Conservation (phyloP, 2,329 filamentous ascomycete genomes). For the Ascocoryne sarcoides region DNA sequence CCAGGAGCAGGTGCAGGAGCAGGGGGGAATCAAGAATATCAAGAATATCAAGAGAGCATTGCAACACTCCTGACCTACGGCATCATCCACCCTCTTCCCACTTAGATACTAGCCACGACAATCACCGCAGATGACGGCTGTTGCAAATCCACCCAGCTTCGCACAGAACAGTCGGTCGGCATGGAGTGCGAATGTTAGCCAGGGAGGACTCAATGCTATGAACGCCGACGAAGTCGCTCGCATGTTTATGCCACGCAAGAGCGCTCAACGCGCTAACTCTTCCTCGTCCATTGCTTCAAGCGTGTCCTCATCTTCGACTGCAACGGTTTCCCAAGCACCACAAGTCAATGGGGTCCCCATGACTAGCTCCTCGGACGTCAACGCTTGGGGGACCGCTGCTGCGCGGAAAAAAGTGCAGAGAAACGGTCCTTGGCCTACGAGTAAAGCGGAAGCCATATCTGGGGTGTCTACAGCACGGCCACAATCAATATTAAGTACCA, state of each 20-base stretch:
- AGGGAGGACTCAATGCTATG: constrained; percentile 60
- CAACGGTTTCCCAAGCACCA: constrained; percentile 54
- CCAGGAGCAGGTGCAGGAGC: neutral
- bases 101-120: no score
- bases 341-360: constrained; percentile 49
- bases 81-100: constrained; percentile 7
- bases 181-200: constrained; percentile 54
- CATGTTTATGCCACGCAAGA: constrained; percentile 87
- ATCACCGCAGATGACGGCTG: constrained; percentile 50
- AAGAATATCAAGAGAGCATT: constrained; percentile 9
- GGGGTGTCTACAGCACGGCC: constrained; percentile 52
- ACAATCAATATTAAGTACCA: constrained; percentile 50
- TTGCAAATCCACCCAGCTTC: constrained; percentile 56
- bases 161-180: constrained; percentile 53
- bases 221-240: constrained; percentile 76
- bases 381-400: constrained; percentile 31
- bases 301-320: constrained; percentile 48
- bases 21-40: neutral
- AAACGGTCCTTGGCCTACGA: constrained; percentile 51
- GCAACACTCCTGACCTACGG: constrained; percentile 10
- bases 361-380: constrained; percentile 16
- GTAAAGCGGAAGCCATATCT: constrained; percentile 57
- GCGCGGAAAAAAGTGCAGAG: constrained; percentile 40
- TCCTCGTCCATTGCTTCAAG: constrained; percentile 75
- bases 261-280: constrained; percentile 77